These are phyloP conservation scores for Neonectria punicea DNA, from an alignment of 2,329 filamentous ascomycete genomes.

Conservation along the genomic window DNA sequence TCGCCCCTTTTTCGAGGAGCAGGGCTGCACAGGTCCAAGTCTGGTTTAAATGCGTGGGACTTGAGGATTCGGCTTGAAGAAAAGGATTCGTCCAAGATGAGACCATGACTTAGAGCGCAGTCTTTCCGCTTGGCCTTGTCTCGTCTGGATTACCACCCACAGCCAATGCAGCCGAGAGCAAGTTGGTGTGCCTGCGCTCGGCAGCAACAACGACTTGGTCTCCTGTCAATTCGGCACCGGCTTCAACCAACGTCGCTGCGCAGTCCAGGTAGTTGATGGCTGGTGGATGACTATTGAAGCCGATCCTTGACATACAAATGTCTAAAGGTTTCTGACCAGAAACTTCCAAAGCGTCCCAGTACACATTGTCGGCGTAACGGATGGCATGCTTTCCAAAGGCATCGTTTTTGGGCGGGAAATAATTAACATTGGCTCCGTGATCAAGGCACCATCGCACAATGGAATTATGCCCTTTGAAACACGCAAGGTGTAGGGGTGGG, in stretches of 20 bases:
- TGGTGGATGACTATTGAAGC: too few relatives aligned
- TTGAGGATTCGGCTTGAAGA: neutral
- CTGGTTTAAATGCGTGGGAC: neutral
- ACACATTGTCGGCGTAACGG: too few relatives aligned
- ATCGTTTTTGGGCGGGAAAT: neutral
- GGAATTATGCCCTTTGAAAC: neutral
- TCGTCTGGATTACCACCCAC: neutral
- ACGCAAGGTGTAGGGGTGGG: neutral
- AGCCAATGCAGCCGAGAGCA: slow-evolving; percentile 1
- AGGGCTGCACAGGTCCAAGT: neutral
- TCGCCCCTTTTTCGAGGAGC: slow-evolving; percentile 8
- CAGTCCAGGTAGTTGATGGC: neutral
- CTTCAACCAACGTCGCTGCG: neutral
- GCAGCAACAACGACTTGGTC: neutral
- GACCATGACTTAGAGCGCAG: neutral
- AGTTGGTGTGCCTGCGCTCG: neutral
- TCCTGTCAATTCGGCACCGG: neutral
- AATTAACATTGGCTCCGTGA: neutral
- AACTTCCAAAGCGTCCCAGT: neutral
- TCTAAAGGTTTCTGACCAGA: neutral
- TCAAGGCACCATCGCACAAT: slow-evolving; percentile 5
- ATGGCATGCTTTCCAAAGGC: neutral
- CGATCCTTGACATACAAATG: neutral
- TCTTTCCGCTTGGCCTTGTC: neutral
- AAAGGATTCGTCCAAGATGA: neutral